Percentiles rank a stretch among this genome's conserved stretches.
phyloP scores from a whole-genome alignment of 2,329 filamentous ascomycete genomes.

The Trichoderma sp. region DNA sequence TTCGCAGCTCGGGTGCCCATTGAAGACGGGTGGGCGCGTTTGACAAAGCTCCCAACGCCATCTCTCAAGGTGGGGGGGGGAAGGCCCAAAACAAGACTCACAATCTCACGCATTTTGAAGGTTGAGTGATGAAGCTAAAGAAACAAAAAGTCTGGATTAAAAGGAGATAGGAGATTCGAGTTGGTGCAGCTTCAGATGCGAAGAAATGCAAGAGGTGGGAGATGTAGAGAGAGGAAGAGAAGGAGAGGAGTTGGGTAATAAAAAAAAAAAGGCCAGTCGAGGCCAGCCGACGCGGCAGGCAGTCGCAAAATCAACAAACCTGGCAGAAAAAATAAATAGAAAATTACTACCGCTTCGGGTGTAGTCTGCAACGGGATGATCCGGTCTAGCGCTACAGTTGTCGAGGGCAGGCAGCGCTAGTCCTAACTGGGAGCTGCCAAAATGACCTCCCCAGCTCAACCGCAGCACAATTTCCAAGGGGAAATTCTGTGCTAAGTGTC shows the following conservation, averaged over 20 bases:
- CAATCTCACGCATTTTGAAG: conserved; percentile 22
- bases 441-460: conserved; percentile 3
- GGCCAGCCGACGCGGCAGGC: conserved; percentile 14
- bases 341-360: not conserved
- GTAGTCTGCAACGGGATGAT: conserved; percentile 15
- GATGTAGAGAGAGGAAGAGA: conserved; percentile 5
- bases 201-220: conserved; percentile 6
- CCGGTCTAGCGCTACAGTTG: conserved; percentile 13
- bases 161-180: conserved; percentile 13
- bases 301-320: conserved; percentile 19
- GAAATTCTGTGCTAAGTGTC: conserved; percentile 7
- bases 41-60: conserved; percentile 5
- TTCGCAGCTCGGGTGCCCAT: not conserved
- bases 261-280: conserved; percentile 16
- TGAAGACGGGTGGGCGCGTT: conserved; percentile 10
- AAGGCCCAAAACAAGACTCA: conserved; percentile 13
- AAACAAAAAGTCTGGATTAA: not conserved
- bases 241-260: conserved; percentile 15
- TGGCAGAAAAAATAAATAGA: not conserved
- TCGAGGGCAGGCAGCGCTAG: not conserved
- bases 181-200: conserved; percentile 9
- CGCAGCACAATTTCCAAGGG: conserved; percentile 17
- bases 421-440: conserved; percentile 14
- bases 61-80: not conserved
- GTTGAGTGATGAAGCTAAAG: conserved; percentile 8